Base-by-base conservation (phyloP, 2,329 filamentous ascomycete species). In the Ustulina deusta region DNA sequence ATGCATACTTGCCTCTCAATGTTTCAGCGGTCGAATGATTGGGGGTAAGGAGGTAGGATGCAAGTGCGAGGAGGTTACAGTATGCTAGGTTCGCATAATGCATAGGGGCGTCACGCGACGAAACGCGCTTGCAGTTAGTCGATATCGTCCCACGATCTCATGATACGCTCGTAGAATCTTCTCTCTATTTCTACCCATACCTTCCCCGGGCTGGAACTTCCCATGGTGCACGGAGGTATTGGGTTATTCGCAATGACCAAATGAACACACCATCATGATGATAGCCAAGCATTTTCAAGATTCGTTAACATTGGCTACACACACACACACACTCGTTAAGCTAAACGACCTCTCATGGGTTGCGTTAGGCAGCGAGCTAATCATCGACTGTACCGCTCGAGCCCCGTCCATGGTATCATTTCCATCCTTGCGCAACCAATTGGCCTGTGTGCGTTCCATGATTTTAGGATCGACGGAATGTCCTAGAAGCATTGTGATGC, bases 41-140 rank as follows among this genome's bases (percentile, higher is more conserved):
- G n/a, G 29, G 17, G 34, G 52, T 32, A 51, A 29, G 10, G 10
- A 22, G 6, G 49, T 15, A 42, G 27, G 54, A n/a, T 20, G 15
- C n/a, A n/a, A n/a, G n/a, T 42, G 15, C 17, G 6, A 11, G n/a
- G n/a, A 10, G n/a, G 20, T 6, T 22, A 13, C 9, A n/a, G 20
- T 46, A 49, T 49, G 46, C 22, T 64, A 48, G 61, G 65, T 49
- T 56, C 46, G 48, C 15, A 49, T 61, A 65, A 36, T 57, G 65
- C 61, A 68, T 57, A 29, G 52, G n/a, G 49, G 55, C 36, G 61
- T 68, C 65, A 68, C 65, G 61, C 65, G 65, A 68, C 51, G 27
- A 61, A 27, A 58, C 61, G 51, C 57, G 49, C 61, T 57, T 68
- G 57, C 44, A 61, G 51, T 63, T 68, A 68, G 65, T 55, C 44